These are phyloP conservation scores for Diaporthe sp. DNA, from an alignment of 2,329 filamentous ascomycete species.

Conservation along the genomic window DNA sequence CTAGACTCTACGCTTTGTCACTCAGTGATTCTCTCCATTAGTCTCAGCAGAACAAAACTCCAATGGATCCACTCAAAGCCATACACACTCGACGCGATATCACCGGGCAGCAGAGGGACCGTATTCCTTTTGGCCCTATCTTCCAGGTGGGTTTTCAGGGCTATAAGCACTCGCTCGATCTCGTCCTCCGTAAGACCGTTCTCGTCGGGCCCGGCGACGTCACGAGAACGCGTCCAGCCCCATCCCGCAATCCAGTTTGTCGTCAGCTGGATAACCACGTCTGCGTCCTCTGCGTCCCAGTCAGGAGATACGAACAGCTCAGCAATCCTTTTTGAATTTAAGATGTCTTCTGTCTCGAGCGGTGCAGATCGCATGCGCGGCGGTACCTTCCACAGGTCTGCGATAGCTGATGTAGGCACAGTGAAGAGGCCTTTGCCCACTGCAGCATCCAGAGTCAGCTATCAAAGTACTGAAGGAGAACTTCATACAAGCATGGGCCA, in stretches of 20 bases:
- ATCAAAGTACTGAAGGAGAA: no score
- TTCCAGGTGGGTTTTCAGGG: not conserved
- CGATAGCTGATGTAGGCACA: not conserved
- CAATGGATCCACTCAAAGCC: constrained; percentile 13
- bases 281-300: not conserved
- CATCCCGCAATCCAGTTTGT: constrained; percentile 4
- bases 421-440: constrained; percentile 3
- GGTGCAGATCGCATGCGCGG: not conserved
- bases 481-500: not conserved
- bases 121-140: not conserved
- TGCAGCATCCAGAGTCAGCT: not conserved
- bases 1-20: not conserved
- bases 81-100: not conserved
- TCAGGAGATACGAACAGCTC: constrained; percentile 1
- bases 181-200: not conserved
- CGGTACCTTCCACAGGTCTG: not conserved
- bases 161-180: not conserved
- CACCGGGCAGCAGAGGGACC: not conserved
- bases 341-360: not conserved
- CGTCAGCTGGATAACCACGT: not conserved
- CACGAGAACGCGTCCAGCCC: constrained; percentile 10
- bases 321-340: not conserved
- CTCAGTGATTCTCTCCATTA: constrained; percentile 3
- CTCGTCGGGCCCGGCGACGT: not conserved
- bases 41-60: not conserved